Base-by-base conservation (phyloP, 2,329 filamentous ascomycete genomes). In the Fonsecaea erecta region DNA sequence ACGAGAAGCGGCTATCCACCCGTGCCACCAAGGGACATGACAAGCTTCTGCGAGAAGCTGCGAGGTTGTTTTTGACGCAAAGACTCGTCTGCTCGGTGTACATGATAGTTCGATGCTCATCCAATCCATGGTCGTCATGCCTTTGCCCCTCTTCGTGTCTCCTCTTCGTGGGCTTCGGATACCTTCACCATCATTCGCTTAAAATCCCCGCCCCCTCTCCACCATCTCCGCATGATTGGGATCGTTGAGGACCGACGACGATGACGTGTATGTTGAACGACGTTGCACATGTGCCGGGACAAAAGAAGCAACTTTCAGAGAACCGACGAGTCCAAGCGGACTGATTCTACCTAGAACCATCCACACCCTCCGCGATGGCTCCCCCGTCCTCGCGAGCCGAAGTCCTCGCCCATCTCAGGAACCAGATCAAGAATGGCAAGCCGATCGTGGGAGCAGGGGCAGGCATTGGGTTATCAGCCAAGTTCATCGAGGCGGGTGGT, bases 401-500 rank as follows among this genome's bases (percentile, higher is more conserved):
- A 65, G 85, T 90, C 60, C 80, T 90, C 8, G 73, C 75, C 16
- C 77, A 77, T 46, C 83, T 91, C 32, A 81, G 82, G 52, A 76
- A 81, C 21, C 82, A 85, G 62, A 83, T 89, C 62, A 76, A 80
- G 30, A 77, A 83, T 65, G 84, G 84, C 35, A 82, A 83, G 52
- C 80, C 86, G 61, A 86, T 91, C 55, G 83, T 91, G 52, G 88
- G 88, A n/a, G 88, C 87, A 0, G 88, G 88, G 11, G 88, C 88
- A 26, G 84, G 81, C 81, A 76, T 60, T 64, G 89, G 89, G 0
- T 82, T 91, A 2, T 88, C 87, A 1, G 88, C 89, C 65, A 91
- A 91, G 71, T 89, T 85, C 71, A 84, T 90, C 68, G 89, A 91
- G 75, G 82, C 83, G 52, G 89, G 88, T 40, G 87, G 88, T 66